Evolutionary conservation across 2,329 filamentous ascomycete species (phyloP).

Genomic region (Cadophora malorum): DNA sequence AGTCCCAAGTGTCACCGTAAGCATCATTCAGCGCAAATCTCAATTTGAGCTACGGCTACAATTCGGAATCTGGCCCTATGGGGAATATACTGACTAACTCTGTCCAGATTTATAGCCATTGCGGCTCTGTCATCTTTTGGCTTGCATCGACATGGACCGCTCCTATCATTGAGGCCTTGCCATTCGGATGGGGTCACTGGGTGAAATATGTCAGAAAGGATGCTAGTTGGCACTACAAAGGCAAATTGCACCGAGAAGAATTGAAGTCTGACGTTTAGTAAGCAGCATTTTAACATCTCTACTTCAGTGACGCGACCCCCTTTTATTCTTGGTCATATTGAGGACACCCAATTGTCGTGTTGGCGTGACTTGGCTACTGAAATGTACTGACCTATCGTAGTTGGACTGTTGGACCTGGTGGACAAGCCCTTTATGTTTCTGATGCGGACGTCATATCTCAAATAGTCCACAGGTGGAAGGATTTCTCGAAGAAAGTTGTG

Average conservation of each 20-base stretch:
- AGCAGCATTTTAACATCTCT: neutral
- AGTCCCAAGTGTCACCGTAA: conserved; percentile 27
- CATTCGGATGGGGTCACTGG: conserved; percentile 32
- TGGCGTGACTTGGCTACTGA: neutral
- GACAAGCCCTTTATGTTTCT: conserved; percentile 20
- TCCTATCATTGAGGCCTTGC: conserved; percentile 27
- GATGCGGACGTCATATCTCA: conserved; percentile 31
- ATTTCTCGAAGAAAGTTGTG: conserved; percentile 32
- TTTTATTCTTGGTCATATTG: neutral
- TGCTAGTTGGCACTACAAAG: conserved; percentile 28
- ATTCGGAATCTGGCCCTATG: too few species aligned
- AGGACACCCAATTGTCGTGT: neutral
- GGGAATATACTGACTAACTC: neutral
- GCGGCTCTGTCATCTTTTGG: conserved; percentile 27
- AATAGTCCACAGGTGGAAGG: conserved; percentile 31
- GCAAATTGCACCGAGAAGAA: conserved; percentile 25
- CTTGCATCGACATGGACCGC: conserved; percentile 28
- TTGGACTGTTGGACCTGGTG: conserved; percentile 29
- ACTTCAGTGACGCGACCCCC: neutral
- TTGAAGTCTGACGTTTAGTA: conserved; percentile 31
- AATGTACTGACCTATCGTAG: conserved; percentile 11
- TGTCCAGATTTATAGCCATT: conserved; percentile 17
- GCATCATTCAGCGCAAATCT: neutral
- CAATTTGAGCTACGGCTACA: neutral
- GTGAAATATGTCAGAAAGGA: conserved; percentile 27